Base-by-base conservation (phyloP, 2,329 filamentous ascomycete species). In the Fusarium vanettenii region DNA sequence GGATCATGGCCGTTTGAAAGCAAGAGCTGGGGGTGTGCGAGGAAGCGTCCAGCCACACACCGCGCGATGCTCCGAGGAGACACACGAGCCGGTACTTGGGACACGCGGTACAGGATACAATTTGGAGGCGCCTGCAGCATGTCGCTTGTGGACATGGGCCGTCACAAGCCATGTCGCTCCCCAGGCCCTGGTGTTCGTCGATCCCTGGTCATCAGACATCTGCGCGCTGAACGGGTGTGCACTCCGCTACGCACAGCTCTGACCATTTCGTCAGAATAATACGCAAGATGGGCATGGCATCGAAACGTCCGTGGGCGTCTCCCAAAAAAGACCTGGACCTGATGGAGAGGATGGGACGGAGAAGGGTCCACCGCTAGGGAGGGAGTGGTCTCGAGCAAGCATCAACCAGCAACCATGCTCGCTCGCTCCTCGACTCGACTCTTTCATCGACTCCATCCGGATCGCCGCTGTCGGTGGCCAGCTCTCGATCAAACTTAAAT, bases 401-500 rank as follows among this genome's bases (percentile, higher is more conserved):
- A 37, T 29, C 37, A 60, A 56, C 60, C 48, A 41, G 62, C 68
- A 39, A 66, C 41, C 48, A 52, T 63, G 27, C 14, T 27, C 29
- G 27, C 27, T 29, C 27, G 29, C 29, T 31, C 41, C 29, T 31
- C 41, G 31, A 37, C 39, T 41, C n/a, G 39, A 63, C 33, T 39
- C 50, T 64, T n/a, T 50, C 50, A 29, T 65, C 67, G 62, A 70
- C 66, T 70, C 69, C 68, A 66, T 71, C 61, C 33, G 56, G 71
- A 77, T 77, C 69, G 65, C 64, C 75, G 67, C 67, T 39, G 60
- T 62, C 70, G 57, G 69, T 76, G 66, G 69, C 65, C 69, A 56
- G 57, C 72, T 66, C 63, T 66, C 48, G 63, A 52, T 60, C 60
- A 66, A 65, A 75, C 66, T 69, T 77, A 72, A 72, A 77, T 78